phyloP scores from a whole-genome alignment of 257 asterid genomes.

The Solanum chiquidenum region DNA sequence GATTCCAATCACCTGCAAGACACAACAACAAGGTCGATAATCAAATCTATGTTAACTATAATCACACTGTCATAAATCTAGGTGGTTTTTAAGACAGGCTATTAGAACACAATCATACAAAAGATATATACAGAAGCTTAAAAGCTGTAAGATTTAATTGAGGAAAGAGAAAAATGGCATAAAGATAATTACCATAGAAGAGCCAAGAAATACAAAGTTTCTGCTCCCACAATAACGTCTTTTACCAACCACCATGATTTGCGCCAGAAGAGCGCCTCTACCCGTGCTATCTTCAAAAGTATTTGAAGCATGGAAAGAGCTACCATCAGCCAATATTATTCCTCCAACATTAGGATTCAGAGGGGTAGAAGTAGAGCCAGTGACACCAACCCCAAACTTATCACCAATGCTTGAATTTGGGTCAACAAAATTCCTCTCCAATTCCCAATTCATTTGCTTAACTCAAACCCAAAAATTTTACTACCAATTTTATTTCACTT shows the following conservation, averaged over 20 bases:
- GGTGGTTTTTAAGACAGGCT: neutral
- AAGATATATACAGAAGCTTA: neutral
- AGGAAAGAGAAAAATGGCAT: neutral
- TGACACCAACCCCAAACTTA: constrained; percentile 40
- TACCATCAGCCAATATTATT: constrained; percentile 5
- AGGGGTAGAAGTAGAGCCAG: constrained; percentile 4
- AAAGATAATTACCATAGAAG: neutral
- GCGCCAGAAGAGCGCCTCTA: constrained; percentile 29
- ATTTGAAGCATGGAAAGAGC: constrained; percentile 9
- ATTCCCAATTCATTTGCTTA: too few species aligned
- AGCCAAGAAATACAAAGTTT: neutral
- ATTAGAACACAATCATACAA: neutral
- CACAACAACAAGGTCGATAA: neutral
- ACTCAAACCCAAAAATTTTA: neutral
- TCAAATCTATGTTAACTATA: neutral
- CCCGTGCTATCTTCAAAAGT: constrained; percentile 5
- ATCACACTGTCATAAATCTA: neutral
- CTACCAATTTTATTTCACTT: neutral
- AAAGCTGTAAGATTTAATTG: neutral
- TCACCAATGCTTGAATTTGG: neutral
- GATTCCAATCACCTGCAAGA: neutral
- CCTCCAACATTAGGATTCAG: constrained; percentile 20
- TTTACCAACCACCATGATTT: constrained; percentile 37
- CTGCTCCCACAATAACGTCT: constrained; percentile 16
- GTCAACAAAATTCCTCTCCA: too few species aligned